phyloP scores from a whole-genome alignment of 257 asterid species.

The Linaria vulgaris region DNA sequence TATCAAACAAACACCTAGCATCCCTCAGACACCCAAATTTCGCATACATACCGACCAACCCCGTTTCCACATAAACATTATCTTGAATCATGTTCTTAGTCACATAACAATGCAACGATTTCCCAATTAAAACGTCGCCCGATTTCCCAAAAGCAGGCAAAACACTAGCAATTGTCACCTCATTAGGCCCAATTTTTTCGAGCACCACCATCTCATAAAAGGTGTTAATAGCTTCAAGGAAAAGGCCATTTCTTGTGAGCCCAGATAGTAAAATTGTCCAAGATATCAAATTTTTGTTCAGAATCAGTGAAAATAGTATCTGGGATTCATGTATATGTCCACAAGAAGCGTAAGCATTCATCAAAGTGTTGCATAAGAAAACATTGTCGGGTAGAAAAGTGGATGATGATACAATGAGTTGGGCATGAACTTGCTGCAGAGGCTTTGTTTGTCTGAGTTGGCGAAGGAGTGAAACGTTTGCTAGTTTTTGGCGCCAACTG shows the following conservation, averaged over 20 bases:
- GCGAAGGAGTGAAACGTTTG: conserved; percentile 33
- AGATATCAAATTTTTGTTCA: conserved; percentile 48
- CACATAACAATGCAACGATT: conserved; percentile 60
- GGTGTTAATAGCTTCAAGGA: conserved; percentile 41
- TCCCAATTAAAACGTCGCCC: conserved; percentile 37
- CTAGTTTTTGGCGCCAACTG: not conserved
- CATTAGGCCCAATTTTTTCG: conserved; percentile 48
- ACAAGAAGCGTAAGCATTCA: conserved; percentile 52
- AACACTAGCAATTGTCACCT: conserved; percentile 47
- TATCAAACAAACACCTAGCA: conserved; percentile 47
- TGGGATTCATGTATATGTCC: conserved; percentile 38
- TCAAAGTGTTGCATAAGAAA: conserved; percentile 49
- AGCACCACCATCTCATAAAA: conserved; percentile 43
- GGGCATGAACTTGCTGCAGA: conserved; percentile 50
- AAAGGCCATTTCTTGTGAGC: conserved; percentile 44
- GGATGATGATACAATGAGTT: conserved; percentile 36
- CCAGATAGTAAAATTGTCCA: conserved; percentile 64
- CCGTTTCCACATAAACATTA: conserved; percentile 55
- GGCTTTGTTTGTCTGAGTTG: conserved; percentile 36
- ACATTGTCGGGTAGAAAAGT: conserved; percentile 35
- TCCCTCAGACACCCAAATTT: conserved; percentile 38
- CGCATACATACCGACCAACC: conserved; percentile 52
- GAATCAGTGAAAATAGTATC: conserved; percentile 37
- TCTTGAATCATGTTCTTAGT: conserved; percentile 25
- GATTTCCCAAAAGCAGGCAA: conserved; percentile 59